Conservation (phyloP, 2,329 filamentous ascomycete genomes). For the Monilinia fructigena region DNA sequence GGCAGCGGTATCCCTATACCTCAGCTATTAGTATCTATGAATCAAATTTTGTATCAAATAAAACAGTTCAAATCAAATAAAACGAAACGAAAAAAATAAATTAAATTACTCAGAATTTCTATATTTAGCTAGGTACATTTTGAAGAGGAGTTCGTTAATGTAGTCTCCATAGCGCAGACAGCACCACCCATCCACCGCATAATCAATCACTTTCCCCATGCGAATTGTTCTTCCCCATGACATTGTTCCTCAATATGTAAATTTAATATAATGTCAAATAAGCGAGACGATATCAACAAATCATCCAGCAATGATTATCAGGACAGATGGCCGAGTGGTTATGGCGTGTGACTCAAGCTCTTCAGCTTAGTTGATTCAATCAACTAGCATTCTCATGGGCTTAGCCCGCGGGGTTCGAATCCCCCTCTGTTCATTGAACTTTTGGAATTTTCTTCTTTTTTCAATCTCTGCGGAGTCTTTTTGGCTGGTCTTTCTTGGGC, state of each 20-base stretch:
- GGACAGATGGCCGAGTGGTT: slow-evolving; percentile 21
- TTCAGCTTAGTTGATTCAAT: slow-evolving; percentile 4
- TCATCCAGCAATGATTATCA: no score
- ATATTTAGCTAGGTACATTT: neutral
- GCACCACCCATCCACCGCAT: neutral
- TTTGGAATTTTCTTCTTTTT: no score
- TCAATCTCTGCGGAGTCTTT: no score
- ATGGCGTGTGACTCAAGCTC: slow-evolving; percentile 25
- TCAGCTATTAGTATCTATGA: neutral
- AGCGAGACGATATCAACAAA: no score
- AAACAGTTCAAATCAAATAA: neutral
- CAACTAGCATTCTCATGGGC: slow-evolving; percentile 20
- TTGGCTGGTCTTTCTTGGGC: no score
- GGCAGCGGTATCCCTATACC: neutral
- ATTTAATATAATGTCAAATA: no score
- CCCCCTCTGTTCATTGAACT: slow-evolving; percentile 12
- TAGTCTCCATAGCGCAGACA: neutral
- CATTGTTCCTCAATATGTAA: no score
- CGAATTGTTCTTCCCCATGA: no score
- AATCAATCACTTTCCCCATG: neutral
- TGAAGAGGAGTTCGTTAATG: neutral
- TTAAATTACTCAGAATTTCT: neutral
- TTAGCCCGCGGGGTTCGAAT: slow-evolving; percentile 23
- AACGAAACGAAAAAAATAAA: neutral
- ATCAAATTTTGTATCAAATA: neutral